Evolutionary conservation across 1,284 basidiomycete species (phyloP).

Genomic region (Cronartium ribicola): DNA sequence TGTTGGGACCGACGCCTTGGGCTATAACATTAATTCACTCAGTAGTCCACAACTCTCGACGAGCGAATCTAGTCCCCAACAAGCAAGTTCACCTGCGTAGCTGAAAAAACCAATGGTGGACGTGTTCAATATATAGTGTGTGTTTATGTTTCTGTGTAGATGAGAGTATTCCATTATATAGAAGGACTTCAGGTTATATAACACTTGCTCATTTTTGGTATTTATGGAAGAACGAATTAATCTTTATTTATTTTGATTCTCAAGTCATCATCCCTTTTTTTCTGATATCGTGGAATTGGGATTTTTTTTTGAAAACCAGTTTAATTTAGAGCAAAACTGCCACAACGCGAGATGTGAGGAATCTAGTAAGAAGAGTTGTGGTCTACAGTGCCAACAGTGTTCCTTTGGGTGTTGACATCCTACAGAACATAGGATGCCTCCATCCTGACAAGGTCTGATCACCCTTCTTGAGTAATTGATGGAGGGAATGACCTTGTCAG

Average conservation of each 20-base stretch:
- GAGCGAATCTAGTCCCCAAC: background rate
- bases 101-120: background rate
- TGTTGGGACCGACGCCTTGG: conserved; percentile 21
- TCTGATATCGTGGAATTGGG: background rate
- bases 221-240: background rate
- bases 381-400: no score
- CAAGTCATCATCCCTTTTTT: background rate
- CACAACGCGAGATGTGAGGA: no score
- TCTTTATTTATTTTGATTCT: conserved; percentile 5
- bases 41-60: background rate
- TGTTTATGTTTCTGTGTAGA: conserved; percentile 3
- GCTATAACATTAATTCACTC: background rate
- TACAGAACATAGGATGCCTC: no score
- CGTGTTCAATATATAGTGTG: background rate
- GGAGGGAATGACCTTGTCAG: no score
- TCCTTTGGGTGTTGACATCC: no score
- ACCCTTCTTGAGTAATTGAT: no score
- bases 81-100: background rate
- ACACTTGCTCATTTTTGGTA: background rate
- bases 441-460: no score
- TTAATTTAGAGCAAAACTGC: no score
- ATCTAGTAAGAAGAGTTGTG: no score
- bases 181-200: no score
- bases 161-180: background rate
- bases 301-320: background rate